These are phyloP conservation scores for Clitoria ternatea DNA, from an alignment of 306 rosid genomes.

Conservation along the genomic window DNA sequence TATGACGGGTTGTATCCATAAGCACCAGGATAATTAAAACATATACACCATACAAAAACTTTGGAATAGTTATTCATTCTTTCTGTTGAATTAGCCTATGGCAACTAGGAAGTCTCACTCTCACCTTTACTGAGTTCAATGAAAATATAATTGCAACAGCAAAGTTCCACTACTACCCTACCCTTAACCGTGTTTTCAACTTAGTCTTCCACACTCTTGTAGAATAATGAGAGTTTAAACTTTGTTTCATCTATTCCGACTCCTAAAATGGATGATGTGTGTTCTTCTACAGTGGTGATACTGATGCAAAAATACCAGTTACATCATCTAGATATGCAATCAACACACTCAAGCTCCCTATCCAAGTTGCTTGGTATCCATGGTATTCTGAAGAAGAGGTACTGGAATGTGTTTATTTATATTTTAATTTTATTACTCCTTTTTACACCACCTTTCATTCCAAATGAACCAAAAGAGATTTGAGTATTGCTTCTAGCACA, in stretches of 20 bases:
- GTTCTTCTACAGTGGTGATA: slow-evolving; percentile 46
- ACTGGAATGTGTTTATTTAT: neutral
- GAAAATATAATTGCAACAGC: neutral
- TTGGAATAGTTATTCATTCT: no score
- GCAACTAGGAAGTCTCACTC: no score
- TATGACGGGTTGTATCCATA: neutral
- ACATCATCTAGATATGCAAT: slow-evolving; percentile 50
- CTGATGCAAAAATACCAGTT: slow-evolving; percentile 42
- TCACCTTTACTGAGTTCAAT: no score
- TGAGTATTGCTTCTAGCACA: no score
- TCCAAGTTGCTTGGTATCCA: slow-evolving; percentile 40
- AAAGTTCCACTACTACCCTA: neutral
- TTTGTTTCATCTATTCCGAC: neutral
- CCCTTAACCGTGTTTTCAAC: neutral
- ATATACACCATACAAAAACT: neutral
- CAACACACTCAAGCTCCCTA: slow-evolving; percentile 32
- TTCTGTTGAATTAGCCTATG: no score
- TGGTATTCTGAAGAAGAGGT: slow-evolving; percentile 56
- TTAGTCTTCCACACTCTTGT: neutral
- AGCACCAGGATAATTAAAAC: neutral
- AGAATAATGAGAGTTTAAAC: neutral
- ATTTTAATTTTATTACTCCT: no score
- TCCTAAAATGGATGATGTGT: neutral
- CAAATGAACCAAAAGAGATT: no score
- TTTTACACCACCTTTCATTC: no score